Conservation (phyloP, 257 asterid genomes). For the Eustoma russellianum region DNA sequence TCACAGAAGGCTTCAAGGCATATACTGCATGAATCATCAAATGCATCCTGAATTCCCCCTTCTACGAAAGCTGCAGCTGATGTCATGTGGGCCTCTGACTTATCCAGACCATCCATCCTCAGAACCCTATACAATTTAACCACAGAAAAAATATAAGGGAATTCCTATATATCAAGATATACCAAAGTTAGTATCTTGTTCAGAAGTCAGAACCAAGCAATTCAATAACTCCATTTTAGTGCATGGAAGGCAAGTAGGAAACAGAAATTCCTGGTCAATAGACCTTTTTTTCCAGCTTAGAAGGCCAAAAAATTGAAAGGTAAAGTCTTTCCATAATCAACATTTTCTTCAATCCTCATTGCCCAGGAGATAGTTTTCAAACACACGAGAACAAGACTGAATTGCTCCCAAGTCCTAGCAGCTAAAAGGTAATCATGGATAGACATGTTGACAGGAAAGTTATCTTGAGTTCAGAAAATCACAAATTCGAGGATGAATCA, state of each 20-base stretch:
- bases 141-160: not conserved
- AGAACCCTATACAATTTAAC: conserved; percentile 20
- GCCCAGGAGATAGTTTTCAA: no score
- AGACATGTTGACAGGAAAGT: no score
- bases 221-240: not conserved
- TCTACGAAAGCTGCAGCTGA: conserved; percentile 94
- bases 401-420: no score
- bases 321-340: no score
- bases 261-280: not conserved
- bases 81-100: conserved; percentile 42
- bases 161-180: not conserved
- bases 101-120: conserved; percentile 45
- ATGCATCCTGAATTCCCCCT: conserved; percentile 93
- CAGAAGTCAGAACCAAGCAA: not conserved
- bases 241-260: not conserved
- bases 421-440: no score
- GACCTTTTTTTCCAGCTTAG: no score
- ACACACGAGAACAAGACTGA: no score
- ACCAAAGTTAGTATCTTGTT: not conserved
- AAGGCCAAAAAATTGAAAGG: no score
- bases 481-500: no score
- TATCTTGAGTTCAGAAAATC: no score
- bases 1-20: conserved; percentile 84
- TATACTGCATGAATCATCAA: conserved; percentile 95
- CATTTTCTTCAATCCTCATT: no score